phyloP scores from a whole-genome alignment of 805 yeast species.

The Candida namnaoensis region DNA sequence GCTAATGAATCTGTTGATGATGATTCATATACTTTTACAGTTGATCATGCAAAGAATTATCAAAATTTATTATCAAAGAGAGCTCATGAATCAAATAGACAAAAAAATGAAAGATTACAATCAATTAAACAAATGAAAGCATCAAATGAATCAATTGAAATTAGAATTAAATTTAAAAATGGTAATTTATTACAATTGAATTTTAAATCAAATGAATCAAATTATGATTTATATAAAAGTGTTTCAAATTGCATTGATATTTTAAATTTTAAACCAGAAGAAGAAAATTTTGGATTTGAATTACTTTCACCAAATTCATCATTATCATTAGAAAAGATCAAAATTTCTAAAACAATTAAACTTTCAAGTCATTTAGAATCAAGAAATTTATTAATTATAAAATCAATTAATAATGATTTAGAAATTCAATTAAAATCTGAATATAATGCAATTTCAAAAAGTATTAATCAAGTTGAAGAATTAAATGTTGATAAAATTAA shows the following conservation, averaged over 20 bases:
- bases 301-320: slow-evolving; percentile 42
- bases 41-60: slow-evolving; percentile 45
- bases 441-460: slow-evolving; percentile 21
- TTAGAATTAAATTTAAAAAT: slow-evolving; percentile 55
- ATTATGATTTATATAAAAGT: slow-evolving; percentile 19
- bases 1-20: slow-evolving; percentile 3
- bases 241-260: slow-evolving; percentile 4
- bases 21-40: slow-evolving; percentile 33
- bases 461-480: slow-evolving; percentile 21
- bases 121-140: slow-evolving; percentile 13
- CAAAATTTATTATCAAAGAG: slow-evolving; percentile 37
- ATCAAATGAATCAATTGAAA: slow-evolving; percentile 17
- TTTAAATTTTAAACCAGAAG: not conserved
- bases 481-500: slow-evolving; percentile 11
- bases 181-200: slow-evolving; percentile 38
- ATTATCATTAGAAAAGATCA: slow-evolving; percentile 17
- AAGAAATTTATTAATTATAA: slow-evolving; percentile 34
- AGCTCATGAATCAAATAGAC: slow-evolving; percentile 30
- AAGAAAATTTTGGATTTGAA: slow-evolving; percentile 26
- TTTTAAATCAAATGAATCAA: slow-evolving; percentile 36
- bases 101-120: slow-evolving; percentile 26
- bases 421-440: slow-evolving; percentile 21
- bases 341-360: slow-evolving; percentile 20
- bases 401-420: slow-evolving; percentile 10
- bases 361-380: slow-evolving; percentile 33